A percentile compares a stretch with the other conserved stretches of the same genome.
phyloP scores from a whole-genome alignment of 352 stramenopile species.

The Phytophthora brassicae region DNA sequence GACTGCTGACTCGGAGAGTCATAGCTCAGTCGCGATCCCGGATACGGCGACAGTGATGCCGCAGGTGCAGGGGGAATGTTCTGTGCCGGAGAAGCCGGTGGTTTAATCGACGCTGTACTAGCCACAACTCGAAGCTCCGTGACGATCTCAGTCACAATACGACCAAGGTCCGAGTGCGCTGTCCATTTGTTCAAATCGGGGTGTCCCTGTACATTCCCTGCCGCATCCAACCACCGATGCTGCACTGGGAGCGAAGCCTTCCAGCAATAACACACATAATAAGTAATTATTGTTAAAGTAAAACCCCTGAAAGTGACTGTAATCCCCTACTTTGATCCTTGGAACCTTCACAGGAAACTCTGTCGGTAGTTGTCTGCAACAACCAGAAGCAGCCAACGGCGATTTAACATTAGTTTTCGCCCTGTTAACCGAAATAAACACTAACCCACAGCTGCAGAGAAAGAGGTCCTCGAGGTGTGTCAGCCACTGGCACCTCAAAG shows the following conservation, averaged over 20 bases:
- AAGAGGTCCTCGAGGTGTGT: slow-evolving; percentile 57
- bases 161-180: slow-evolving; percentile 78
- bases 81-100: slow-evolving; percentile 21
- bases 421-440: not conserved
- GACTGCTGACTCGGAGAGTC: slow-evolving; percentile 28
- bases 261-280: not conserved
- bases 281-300: not conserved
- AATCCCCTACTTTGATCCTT: slow-evolving; percentile 46
- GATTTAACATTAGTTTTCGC: too few relatives aligned
- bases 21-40: slow-evolving; percentile 33
- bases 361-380: slow-evolving; percentile 56
- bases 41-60: slow-evolving; percentile 25
- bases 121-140: slow-evolving; percentile 46
- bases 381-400: slow-evolving; percentile 1
- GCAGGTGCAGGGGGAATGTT: slow-evolving; percentile 20
- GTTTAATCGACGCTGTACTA: slow-evolving; percentile 22
- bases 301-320: not conserved
- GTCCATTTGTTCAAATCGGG: slow-evolving; percentile 81
- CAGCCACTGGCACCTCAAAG: slow-evolving; percentile 71
- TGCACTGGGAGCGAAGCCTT: slow-evolving; percentile 73
- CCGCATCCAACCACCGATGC: slow-evolving; percentile 72
- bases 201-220: slow-evolving; percentile 70
- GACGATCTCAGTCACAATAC: slow-evolving; percentile 78
- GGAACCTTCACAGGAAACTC: slow-evolving; percentile 77
- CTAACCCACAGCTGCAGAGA: slow-evolving; percentile 48